These are phyloP conservation scores for Gossypium anomalum DNA, from an alignment of 345 rosid species.

Conservation along the genomic window DNA sequence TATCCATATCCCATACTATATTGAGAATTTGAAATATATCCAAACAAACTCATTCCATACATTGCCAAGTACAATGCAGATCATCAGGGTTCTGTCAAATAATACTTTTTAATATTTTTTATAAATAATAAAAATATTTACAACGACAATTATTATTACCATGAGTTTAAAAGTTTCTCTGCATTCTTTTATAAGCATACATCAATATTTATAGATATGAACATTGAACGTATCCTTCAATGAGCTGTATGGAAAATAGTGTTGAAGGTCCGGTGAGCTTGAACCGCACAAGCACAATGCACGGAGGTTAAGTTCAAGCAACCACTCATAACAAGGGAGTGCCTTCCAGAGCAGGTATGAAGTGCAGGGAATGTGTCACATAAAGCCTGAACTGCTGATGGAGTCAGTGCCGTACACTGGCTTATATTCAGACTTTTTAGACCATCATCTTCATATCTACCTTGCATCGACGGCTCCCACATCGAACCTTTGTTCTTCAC, in stretches of 20 bases:
- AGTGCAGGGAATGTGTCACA: constrained; percentile 94
- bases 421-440: constrained; percentile 87
- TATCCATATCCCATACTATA: not conserved
- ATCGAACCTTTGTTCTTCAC: constrained; percentile 51
- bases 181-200: not conserved
- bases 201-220: not conserved
- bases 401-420: constrained; percentile 95
- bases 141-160: not conserved
- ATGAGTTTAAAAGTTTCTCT: not conserved
- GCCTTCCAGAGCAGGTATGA: constrained; percentile 93
- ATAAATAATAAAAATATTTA: not conserved
- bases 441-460: constrained; percentile 61
- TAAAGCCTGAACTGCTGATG: constrained; percentile 86
- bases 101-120: too few relatives aligned
- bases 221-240: constrained; percentile 20
- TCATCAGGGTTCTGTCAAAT: not conserved
- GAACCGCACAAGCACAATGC: constrained; percentile 81
- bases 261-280: constrained; percentile 51
- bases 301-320: constrained; percentile 85
- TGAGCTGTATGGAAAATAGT: constrained; percentile 48
- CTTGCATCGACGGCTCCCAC: constrained; percentile 60
- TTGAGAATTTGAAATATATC: not conserved
- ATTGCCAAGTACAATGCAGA: not conserved
- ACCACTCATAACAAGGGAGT: constrained; percentile 96
- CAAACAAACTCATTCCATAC: not conserved